Evolutionary conservation across 257 asterid genomes (phyloP).

Genomic region (Primulina tabacum): DNA sequence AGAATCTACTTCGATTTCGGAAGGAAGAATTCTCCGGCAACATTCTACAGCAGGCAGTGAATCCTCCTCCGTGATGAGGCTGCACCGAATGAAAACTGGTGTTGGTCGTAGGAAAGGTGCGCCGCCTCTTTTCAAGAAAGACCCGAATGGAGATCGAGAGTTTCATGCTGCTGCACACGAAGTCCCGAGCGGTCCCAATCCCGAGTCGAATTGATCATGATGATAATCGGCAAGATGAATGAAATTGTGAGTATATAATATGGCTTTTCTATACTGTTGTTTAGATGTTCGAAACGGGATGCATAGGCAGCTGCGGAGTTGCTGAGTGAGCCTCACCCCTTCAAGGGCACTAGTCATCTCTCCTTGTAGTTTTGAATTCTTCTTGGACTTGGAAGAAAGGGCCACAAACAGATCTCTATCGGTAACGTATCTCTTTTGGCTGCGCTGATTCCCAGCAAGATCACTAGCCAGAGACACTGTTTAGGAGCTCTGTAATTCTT

Average conservation of each 20-base stretch:
- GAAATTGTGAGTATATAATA: not conserved
- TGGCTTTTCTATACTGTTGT: not conserved
- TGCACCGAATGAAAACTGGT: conserved; percentile 21
- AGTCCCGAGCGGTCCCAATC: conserved; percentile 90
- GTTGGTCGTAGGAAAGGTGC: not conserved
- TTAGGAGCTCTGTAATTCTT: too few relatives aligned
- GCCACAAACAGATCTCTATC: too few relatives aligned
- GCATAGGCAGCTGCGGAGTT: not conserved
- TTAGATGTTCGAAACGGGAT: not conserved
- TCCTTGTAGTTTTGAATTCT: too few relatives aligned
- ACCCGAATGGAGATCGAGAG: conserved; percentile 6
- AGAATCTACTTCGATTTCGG: conserved; percentile 24
- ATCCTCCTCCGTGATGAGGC: conserved; percentile 23
- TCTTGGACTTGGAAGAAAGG: too few relatives aligned
- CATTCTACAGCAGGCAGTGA: conserved; percentile 25
- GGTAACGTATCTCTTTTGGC: too few relatives aligned
- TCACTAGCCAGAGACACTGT: too few relatives aligned
- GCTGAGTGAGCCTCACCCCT: too few relatives aligned
- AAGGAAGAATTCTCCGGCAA: conserved; percentile 29
- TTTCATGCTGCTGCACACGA: conserved; percentile 62
- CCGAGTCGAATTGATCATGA: conserved; percentile 59
- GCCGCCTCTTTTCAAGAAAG: not conserved
- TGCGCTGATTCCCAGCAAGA: too few relatives aligned
- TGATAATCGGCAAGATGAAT: not conserved
- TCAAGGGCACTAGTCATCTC: too few relatives aligned